These are phyloP conservation scores for Ophiorrhiza pumila DNA, from an alignment of 257 asterid genomes.

Conservation along the genomic window DNA sequence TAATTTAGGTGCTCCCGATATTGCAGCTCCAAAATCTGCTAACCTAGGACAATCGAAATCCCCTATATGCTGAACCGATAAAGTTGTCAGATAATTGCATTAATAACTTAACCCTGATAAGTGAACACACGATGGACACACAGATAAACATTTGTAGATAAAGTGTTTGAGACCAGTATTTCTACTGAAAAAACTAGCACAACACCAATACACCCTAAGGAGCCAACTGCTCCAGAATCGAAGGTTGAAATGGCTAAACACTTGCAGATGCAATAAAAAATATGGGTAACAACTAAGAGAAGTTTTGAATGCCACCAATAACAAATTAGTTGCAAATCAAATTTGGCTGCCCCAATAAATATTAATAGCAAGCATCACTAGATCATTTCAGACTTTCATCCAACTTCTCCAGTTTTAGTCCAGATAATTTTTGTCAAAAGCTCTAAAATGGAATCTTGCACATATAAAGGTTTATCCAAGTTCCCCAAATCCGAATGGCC, in stretches of 20 bases:
- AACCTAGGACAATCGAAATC: conserved; percentile 93
- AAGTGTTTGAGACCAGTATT: background rate
- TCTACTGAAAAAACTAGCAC: background rate
- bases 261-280: background rate
- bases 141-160: conserved; percentile 8
- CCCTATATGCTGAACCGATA: conserved; percentile 78
- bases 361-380: background rate
- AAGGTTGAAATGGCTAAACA: background rate
- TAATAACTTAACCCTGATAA: conserved; percentile 2
- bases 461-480: background rate
- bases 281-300: background rate
- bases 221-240: background rate
- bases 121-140: background rate
- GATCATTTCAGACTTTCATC: background rate
- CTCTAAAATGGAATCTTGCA: background rate
- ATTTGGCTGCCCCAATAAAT: background rate
- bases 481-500: background rate
- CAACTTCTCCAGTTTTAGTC: background rate
- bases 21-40: conserved; percentile 99
- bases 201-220: background rate
- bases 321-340: background rate
- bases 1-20: conserved; percentile 84
- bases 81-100: conserved; percentile 26
- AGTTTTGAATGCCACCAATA: background rate
- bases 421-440: background rate